phyloP scores from a whole-genome alignment of 2,329 filamentous ascomycete species.

The Fusarium ambrosium region DNA sequence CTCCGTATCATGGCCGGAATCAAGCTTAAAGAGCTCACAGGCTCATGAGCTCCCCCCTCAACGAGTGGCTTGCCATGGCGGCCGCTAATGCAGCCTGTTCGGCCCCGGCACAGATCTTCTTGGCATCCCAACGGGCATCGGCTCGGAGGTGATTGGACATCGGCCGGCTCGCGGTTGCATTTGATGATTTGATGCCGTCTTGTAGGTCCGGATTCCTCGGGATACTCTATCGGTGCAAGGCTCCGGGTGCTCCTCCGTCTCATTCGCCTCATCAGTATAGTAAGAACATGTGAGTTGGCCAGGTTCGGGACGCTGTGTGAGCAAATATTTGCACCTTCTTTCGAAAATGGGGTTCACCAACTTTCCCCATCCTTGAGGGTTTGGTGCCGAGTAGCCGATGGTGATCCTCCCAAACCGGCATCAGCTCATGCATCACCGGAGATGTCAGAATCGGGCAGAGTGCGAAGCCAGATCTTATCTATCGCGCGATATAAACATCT shows the following conservation, averaged over 20 bases:
- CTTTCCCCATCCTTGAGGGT: not conserved
- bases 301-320: not conserved
- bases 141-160: slow-evolving; percentile 26
- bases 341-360: not conserved
- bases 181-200: not conserved
- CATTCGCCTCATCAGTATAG: not conserved
- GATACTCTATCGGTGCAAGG: slow-evolving; percentile 6
- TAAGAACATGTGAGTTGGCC: not conserved
- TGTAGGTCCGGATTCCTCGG: slow-evolving; percentile 16
- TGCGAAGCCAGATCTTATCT: slow-evolving; percentile 20
- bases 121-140: slow-evolving; percentile 26
- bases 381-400: not conserved
- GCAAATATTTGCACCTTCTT: not conserved
- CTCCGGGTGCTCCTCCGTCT: not conserved
- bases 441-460: slow-evolving; percentile 17
- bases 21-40: not conserved
- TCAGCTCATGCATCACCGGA: slow-evolving; percentile 29
- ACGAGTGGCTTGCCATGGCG: slow-evolving; percentile 14
- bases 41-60: not conserved
- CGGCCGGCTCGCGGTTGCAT: slow-evolving; percentile 36
- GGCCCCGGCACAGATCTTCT: not conserved
- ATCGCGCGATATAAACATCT: slow-evolving; percentile 30
- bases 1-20: not conserved
- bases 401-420: not conserved
- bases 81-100: slow-evolving; percentile 31